Evolutionary conservation across 2,329 filamentous ascomycete species (phyloP).

Genomic region (Microsporum ferrugineum): DNA sequence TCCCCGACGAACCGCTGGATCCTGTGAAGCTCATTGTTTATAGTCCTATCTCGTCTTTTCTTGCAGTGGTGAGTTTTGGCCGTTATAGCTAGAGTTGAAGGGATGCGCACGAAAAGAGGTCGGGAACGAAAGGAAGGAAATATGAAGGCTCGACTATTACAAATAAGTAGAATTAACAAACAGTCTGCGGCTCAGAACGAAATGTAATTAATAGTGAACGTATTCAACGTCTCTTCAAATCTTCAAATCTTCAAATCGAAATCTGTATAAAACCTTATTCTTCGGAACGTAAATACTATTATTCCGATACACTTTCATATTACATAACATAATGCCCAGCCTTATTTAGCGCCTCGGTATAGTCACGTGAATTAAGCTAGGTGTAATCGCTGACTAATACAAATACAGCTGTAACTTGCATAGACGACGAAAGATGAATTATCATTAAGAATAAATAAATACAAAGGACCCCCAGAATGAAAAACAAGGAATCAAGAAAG

Average conservation of each 20-base stretch:
- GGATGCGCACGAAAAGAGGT: too few species aligned
- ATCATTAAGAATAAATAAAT: not conserved
- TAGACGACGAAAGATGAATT: too few species aligned
- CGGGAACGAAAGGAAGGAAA: not conserved
- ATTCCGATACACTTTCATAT: too few species aligned
- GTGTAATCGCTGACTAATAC: too few species aligned
- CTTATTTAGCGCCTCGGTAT: too few species aligned
- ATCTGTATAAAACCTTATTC: not conserved
- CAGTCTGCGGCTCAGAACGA: not conserved
- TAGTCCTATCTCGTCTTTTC: not conserved
- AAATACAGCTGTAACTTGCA: too few species aligned
- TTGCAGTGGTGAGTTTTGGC: not conserved
- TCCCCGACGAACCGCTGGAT: conserved; percentile 22
- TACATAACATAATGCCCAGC: too few species aligned
- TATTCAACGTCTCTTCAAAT: not conserved
- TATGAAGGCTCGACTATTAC: not conserved
- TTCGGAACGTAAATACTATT: too few species aligned
- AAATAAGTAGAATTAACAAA: not conserved
- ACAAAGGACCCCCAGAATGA: not conserved
- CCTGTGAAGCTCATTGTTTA: conserved; percentile 28
- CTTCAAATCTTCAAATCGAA: not conserved
- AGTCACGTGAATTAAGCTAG: too few species aligned
- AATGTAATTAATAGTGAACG: not conserved
- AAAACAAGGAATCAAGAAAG: not conserved
- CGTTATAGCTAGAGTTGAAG: not conserved